These are phyloP conservation scores for Cryphonectria nitschkei DNA, from an alignment of 2,329 filamentous ascomycete species.

Conservation along the genomic window DNA sequence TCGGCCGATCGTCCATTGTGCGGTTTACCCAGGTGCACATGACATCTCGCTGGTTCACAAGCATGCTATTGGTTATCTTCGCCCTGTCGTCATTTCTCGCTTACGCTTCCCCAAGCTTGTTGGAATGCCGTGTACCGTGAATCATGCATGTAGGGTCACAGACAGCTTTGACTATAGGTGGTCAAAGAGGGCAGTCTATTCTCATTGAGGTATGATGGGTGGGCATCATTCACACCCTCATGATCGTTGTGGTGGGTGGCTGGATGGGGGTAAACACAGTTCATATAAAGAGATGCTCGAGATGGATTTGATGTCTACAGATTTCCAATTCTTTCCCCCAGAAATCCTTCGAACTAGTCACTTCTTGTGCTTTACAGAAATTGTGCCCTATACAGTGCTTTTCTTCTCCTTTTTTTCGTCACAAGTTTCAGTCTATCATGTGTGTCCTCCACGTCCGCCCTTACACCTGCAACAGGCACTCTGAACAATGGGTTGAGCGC, in stretches of 20 bases:
- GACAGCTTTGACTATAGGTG: neutral
- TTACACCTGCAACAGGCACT: constrained; percentile 3
- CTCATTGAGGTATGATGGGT: neutral
- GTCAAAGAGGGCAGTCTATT: neutral
- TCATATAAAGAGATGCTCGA: neutral
- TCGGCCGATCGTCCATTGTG: neutral
- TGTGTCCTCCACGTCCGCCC: constrained; percentile 6
- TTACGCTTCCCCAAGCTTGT: neutral
- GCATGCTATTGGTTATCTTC: neutral
- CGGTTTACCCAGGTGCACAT: neutral
- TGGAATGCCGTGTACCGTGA: neutral
- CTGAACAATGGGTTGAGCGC: constrained; percentile 6
- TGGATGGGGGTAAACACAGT: neutral
- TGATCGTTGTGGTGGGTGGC: neutral
- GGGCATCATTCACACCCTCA: neutral
- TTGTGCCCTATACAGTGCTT: neutral
- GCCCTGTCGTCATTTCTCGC: constrained; percentile 1
- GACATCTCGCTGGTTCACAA: neutral
- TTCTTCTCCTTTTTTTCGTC: neutral
- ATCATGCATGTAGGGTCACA: neutral
- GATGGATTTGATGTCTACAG: neutral
- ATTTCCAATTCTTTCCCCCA: neutral
- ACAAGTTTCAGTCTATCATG: neutral
- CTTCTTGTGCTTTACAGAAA: neutral
- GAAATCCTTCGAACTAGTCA: neutral